These are phyloP conservation scores for Inga laurina DNA, from an alignment of 306 rosid species.

Conservation along the genomic window DNA sequence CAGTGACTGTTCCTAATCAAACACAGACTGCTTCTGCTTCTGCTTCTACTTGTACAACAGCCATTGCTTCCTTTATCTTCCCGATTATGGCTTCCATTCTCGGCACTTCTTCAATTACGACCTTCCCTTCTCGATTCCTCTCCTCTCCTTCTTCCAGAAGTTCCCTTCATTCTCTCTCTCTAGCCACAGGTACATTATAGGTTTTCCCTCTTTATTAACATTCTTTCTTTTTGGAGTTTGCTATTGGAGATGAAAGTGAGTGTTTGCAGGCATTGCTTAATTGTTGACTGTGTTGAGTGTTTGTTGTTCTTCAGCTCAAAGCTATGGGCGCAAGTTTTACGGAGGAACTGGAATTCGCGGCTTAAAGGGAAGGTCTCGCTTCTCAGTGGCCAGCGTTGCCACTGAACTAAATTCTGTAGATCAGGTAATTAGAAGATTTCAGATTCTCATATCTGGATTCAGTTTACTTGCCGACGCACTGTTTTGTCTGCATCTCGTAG, in stretches of 20 bases:
- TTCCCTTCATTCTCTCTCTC: constrained; percentile 51
- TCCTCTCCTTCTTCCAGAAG: constrained; percentile 48
- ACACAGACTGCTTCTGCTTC: background rate
- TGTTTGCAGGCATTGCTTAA: constrained; percentile 12
- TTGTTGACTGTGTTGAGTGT: constrained; percentile 19
- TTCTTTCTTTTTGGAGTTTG: background rate
- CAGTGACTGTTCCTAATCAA: background rate
- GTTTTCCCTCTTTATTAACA: background rate
- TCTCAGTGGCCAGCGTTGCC: constrained; percentile 76
- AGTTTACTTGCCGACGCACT: background rate
- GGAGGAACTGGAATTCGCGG: constrained; percentile 65
- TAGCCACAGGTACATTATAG: constrained; percentile 53
- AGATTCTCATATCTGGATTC: background rate
- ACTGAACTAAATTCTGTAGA: constrained; percentile 76
- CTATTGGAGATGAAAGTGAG: background rate
- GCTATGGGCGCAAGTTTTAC: constrained; percentile 50
- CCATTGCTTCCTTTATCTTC: background rate
- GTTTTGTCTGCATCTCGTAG: background rate
- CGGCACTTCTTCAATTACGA: constrained; percentile 65
- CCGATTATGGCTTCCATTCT: constrained; percentile 65
- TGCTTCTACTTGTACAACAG: background rate
- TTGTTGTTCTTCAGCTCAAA: constrained; percentile 57
- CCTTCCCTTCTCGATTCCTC: constrained; percentile 56
- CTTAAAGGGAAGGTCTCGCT: constrained; percentile 61
- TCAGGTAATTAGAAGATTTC: constrained; percentile 48